These are phyloP conservation scores for Trichoderma sp. DNA, from an alignment of 2,329 filamentous ascomycete genomes.

Conservation along the genomic window DNA sequence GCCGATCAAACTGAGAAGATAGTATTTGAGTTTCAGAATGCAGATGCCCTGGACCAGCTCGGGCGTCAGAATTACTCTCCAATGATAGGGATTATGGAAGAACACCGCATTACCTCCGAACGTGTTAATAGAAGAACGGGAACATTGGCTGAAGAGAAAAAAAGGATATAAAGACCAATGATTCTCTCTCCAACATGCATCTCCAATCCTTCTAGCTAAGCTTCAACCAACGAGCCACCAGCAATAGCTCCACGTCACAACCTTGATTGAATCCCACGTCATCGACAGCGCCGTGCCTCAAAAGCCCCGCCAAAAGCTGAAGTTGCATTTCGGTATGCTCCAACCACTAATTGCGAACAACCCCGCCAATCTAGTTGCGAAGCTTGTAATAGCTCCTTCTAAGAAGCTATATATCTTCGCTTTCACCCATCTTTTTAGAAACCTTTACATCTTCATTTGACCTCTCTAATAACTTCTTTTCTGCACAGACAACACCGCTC, in stretches of 20 bases:
- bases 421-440: neutral
- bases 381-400: constrained; percentile 9
- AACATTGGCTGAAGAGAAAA: neutral
- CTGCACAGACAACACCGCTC: neutral
- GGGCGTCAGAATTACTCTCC: neutral
- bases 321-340: constrained; percentile 17
- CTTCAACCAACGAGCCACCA: constrained; percentile 9
- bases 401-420: neutral
- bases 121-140: neutral
- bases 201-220: constrained; percentile 12
- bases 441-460: neutral
- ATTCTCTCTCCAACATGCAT: constrained; percentile 1
- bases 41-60: neutral
- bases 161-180: constrained; percentile 7
- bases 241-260: constrained; percentile 4
- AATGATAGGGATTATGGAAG: neutral
- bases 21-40: neutral
- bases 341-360: constrained; percentile 4
- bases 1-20: neutral
- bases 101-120: neutral
- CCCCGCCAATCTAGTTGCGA: constrained; percentile 19
- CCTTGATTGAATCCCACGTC: constrained; percentile 26
- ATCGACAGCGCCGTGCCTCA: constrained; percentile 22
- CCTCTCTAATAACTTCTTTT: constrained; percentile 1
- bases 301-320: constrained; percentile 27